A percentile compares a stretch with the other conserved stretches of the same genome.
These are phyloP conservation scores for Talaromyces funiculosus DNA, from an alignment of 2,329 filamentous ascomycete species.

Conservation along the genomic window DNA sequence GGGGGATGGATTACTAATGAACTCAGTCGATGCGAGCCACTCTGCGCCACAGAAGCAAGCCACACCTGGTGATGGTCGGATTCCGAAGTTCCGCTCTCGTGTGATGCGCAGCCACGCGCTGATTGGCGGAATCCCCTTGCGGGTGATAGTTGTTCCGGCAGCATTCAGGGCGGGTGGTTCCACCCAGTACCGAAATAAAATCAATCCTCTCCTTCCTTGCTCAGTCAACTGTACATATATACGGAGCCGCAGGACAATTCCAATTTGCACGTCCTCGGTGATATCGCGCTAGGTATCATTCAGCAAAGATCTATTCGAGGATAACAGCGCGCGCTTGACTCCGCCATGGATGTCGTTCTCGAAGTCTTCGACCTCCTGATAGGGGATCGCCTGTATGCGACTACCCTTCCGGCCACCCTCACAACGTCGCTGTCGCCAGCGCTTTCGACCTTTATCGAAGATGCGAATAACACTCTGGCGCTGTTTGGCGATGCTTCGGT, in stretches of 20 bases:
- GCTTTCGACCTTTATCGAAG: conserved; percentile 46
- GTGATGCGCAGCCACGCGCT: conserved; percentile 1
- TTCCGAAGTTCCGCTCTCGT: conserved; percentile 14
- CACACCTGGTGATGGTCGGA: conserved; percentile 1
- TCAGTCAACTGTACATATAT: background rate
- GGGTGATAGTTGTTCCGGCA: background rate
- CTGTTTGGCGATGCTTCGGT: conserved; percentile 49
- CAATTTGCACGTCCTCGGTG: too few relatives aligned
- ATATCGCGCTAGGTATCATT: background rate
- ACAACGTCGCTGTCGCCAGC: conserved; percentile 50
- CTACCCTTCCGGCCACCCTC: conserved; percentile 56
- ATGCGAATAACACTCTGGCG: conserved; percentile 50
- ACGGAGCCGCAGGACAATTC: background rate
- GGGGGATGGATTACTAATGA: background rate
- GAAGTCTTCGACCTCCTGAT: conserved; percentile 77
- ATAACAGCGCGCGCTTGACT: background rate
- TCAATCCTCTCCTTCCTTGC: background rate
- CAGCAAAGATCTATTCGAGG: background rate
- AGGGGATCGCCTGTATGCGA: conserved; percentile 73
- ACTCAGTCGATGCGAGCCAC: background rate
- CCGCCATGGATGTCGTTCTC: conserved; percentile 83
- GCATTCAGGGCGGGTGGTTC: background rate
- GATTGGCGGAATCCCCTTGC: background rate
- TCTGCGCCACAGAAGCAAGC: background rate
- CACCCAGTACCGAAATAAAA: background rate